These are phyloP conservation scores for Termitomyces sp. DNA, from an alignment of 768 basidiomycete genomes.

Conservation along the genomic window DNA sequence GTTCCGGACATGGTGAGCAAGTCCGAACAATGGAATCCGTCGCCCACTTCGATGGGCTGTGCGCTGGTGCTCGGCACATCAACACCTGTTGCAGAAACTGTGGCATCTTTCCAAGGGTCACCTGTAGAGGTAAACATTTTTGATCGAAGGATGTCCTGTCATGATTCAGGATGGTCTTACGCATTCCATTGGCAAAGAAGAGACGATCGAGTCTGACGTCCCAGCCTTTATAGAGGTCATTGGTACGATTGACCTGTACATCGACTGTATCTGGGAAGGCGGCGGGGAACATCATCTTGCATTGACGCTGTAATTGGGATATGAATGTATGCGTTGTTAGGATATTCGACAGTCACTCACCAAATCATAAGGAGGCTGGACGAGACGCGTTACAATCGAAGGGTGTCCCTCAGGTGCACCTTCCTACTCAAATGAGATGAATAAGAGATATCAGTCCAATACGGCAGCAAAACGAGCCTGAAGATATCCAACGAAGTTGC, in stretches of 20 bases:
- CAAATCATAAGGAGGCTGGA: constrained; percentile 51
- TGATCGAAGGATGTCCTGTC: background rate
- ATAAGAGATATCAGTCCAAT: background rate
- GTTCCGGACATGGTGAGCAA: constrained; percentile 32
- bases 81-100: constrained; percentile 52
- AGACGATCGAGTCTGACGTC: constrained; percentile 47
- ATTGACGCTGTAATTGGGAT: constrained; percentile 46
- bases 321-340: background rate
- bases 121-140: constrained; percentile 29
- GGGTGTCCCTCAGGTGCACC: constrained; percentile 32
- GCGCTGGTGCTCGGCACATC: constrained; percentile 37
- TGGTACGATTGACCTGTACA: constrained; percentile 38
- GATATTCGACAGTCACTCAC: constrained; percentile 23
- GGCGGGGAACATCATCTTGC: constrained; percentile 58
- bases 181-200: constrained; percentile 66
- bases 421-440: constrained; percentile 23
- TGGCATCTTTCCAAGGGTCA: constrained; percentile 70
- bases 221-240: constrained; percentile 57
- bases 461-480: constrained; percentile 24
- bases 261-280: constrained; percentile 44
- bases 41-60: constrained; percentile 52
- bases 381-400: constrained; percentile 48
- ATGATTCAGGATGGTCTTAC: constrained; percentile 32
- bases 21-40: constrained; percentile 71
- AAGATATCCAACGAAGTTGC: constrained; percentile 65